phyloP scores from a whole-genome alignment of 1,139 yeast species.

The Saccharomyces pastorianus region DNA sequence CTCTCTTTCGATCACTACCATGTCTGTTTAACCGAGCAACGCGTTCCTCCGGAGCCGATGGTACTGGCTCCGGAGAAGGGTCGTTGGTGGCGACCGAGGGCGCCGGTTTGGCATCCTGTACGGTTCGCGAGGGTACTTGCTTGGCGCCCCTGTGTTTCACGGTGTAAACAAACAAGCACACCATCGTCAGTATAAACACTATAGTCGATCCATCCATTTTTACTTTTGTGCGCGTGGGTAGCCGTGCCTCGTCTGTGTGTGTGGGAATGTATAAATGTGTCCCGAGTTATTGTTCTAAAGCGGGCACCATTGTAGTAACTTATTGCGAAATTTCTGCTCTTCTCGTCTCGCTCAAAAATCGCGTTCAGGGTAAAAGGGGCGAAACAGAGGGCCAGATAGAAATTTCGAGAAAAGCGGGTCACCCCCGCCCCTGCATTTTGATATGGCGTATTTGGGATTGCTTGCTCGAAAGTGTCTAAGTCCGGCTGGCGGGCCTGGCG shows the following conservation, averaged over 20 bases:
- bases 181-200: background rate
- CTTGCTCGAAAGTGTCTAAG: background rate
- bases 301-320: background rate
- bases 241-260: background rate
- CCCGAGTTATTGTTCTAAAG: background rate
- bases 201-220: background rate
- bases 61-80: background rate
- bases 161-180: background rate
- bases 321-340: background rate
- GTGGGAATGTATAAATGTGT: background rate
- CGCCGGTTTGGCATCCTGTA: background rate
- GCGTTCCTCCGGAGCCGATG: background rate
- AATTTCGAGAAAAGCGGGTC: background rate
- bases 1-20: constrained; percentile 35
- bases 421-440: background rate
- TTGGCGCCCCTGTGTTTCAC: background rate
- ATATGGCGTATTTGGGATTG: background rate
- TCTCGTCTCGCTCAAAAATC: background rate
- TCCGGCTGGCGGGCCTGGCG: background rate
- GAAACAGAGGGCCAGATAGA: background rate
- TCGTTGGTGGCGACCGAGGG: background rate
- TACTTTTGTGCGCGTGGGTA: background rate
- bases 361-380: background rate
- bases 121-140: constrained; percentile 3
- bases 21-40: constrained; percentile 16